A percentile compares a stretch with the other conserved stretches of the same genome.
Conservation (phyloP, 345 rosid species). For the Brassica juncea region DNA sequence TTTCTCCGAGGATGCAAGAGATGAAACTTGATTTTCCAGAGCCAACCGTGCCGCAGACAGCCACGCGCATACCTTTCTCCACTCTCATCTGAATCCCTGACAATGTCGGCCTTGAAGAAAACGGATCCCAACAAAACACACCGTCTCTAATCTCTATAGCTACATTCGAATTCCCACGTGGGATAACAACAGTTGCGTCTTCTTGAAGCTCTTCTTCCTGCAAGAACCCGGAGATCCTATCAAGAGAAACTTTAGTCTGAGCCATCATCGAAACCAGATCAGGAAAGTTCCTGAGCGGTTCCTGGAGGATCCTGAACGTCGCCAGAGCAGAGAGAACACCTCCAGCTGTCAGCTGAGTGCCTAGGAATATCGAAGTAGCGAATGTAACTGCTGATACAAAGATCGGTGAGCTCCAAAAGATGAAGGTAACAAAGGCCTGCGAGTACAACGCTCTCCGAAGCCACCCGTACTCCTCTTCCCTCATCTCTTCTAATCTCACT, state of each 20-base stretch:
- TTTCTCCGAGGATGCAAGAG: conserved; percentile 98
- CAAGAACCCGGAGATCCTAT: conserved; percentile 94
- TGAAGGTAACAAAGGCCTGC: conserved; percentile 95
- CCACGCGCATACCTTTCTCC: conserved; percentile 94
- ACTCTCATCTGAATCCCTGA: conserved; percentile 81
- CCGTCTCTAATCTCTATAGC: conserved; percentile 85
- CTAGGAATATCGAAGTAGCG: conserved; percentile 86
- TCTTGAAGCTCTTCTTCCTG: conserved; percentile 94
- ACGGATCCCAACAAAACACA: conserved; percentile 82
- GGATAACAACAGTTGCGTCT: conserved; percentile 84
- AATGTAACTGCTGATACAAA: conserved; percentile 95
- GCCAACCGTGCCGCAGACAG: conserved; percentile 98
- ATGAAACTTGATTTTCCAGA: conserved; percentile 98
- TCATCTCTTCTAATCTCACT: conserved; percentile 81
- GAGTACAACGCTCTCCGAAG: conserved; percentile 92
- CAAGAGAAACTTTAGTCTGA: conserved; percentile 98
- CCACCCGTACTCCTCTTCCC: conserved; percentile 87
- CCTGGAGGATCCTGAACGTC: conserved; percentile 97
- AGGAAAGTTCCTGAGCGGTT: conserved; percentile 98
- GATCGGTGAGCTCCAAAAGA: conserved; percentile 99
- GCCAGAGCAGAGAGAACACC: conserved; percentile 99
- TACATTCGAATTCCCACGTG: conserved; percentile 64
- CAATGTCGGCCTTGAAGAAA: conserved; percentile 69
- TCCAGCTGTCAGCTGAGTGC: conserved; percentile 90
- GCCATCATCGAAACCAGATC: conserved; percentile 99